Evolutionary conservation across 805 yeast species (phyloP), one percentile per base, ranked within the genome.

Genomic region (Phaffomyces antillensis): DNA sequence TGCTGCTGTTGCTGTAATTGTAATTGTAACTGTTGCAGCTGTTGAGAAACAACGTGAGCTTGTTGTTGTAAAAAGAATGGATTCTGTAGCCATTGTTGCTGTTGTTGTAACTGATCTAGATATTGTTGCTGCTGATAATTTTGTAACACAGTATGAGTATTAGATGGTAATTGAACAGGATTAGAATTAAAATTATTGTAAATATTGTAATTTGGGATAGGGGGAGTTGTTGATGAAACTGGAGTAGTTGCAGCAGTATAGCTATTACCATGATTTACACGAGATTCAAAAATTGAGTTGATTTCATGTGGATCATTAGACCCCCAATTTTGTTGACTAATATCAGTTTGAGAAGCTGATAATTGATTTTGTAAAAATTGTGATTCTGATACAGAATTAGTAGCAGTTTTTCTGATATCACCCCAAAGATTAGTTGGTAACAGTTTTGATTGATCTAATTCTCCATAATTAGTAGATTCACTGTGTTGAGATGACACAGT

Each of bases 391-490:
- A 39, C 13, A 31, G 47, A 46, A 35, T 49, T 49, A 10, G 36
- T 20, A 13, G 10, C 16, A 31, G 38, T 20, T 32, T 35, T 39
- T 11, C 20, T 33, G 20, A 34, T 35, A 41, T 63, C 61, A 41
- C 68, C 67, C 59, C 59, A 66, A 48, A 65, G 52, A 44, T 65
- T 66, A 24, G 51, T 46, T 13, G 69, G 66, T 46, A 65, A 60
- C 28, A 64, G 56, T 45, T 60, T 67, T 20, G 52, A 37, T 45
- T 53, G 55, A 42, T 45, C 40, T 28, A 39, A 17, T 20, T 35
- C 36, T 4, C 13, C 33, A 20, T 24, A 36, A 18, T 33, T 9
- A 23, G n/a, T 32, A 5, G 24, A 5, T n/a, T 16, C 40, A 28
- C 5, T 17, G 18, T 28, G 25, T 30, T 38, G 35, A 3, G 35